These are phyloP conservation scores for Rhododendron ovatum DNA, from an alignment of 148 eudicot genomes.

Conservation along the genomic window DNA sequence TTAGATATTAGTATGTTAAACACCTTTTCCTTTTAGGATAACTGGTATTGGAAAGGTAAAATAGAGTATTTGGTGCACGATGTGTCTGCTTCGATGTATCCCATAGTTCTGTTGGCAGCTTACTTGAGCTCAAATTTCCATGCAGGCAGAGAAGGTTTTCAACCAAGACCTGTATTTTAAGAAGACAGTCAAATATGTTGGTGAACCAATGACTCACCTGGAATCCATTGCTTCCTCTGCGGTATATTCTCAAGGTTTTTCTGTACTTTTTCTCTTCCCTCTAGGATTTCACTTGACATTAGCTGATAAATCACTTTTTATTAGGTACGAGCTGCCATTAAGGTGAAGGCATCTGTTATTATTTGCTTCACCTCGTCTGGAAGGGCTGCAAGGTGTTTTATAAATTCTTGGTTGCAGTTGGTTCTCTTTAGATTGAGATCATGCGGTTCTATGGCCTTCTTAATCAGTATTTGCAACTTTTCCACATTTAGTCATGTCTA, in stretches of 20 bases:
- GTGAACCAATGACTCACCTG: conserved; percentile 81
- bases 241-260: conserved; percentile 33
- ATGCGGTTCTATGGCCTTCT: background rate
- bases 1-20: background rate
- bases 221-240: conserved; percentile 95
- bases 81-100: background rate
- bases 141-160: conserved; percentile 90
- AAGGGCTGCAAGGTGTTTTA: conserved; percentile 82
- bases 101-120: background rate
- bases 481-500: background rate
- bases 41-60: background rate
- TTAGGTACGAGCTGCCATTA: conserved; percentile 90
- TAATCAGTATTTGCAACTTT: background rate
- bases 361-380: conserved; percentile 97
- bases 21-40: background rate
- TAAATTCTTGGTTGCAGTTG: background rate
- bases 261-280: background rate
- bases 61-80: background rate
- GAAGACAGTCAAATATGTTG: conserved; percentile 70
- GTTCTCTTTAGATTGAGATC: background rate
- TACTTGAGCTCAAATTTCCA: background rate
- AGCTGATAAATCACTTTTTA: background rate
- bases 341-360: conserved; percentile 95
- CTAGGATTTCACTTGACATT: background rate
- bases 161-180: conserved; percentile 77